A percentile compares a stretch with the other conserved stretches of the same genome.
Conservation (phyloP, 441 rosid genomes). For the Mallotus japonicus region DNA sequence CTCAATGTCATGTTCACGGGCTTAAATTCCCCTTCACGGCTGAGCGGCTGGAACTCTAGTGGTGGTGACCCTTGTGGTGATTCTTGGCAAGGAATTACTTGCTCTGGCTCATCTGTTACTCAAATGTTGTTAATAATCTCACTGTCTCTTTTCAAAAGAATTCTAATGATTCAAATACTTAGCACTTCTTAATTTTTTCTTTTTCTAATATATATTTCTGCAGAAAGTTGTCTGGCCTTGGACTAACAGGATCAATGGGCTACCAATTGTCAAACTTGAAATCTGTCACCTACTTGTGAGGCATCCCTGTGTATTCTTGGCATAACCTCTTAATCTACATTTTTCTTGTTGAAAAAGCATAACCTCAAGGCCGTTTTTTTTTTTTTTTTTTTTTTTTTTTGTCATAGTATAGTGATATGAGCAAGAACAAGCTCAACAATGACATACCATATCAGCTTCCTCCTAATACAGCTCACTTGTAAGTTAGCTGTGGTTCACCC, state of each 20-base stretch:
- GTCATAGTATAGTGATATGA: slow-evolving; percentile 74
- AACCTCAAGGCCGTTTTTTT: slow-evolving; percentile 15
- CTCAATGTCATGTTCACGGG: slow-evolving; percentile 81
- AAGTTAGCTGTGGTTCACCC: slow-evolving; percentile 27
- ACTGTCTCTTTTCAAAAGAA: not conserved
- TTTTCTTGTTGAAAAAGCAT: slow-evolving; percentile 5
- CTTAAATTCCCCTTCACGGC: slow-evolving; percentile 73
- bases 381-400: slow-evolving; percentile 25
- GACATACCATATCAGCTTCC: slow-evolving; percentile 93
- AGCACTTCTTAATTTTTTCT: not conserved
- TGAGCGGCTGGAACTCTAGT: slow-evolving; percentile 63
- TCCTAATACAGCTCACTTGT: slow-evolving; percentile 64
- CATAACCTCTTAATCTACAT: slow-evolving; percentile 4
- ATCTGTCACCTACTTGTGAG: slow-evolving; percentile 82
- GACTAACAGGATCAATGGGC: slow-evolving; percentile 77
- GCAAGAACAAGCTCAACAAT: slow-evolving; percentile 79
- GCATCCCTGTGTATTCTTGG: slow-evolving; percentile 12
- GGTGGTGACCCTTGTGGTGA: slow-evolving; percentile 95
- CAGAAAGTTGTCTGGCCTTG: slow-evolving; percentile 69
- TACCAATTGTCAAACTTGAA: slow-evolving; percentile 76
- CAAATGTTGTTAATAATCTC: slow-evolving; percentile 47
- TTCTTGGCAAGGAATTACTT: slow-evolving; percentile 81
- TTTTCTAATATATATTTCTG: slow-evolving; percentile 14
- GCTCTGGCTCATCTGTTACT: slow-evolving; percentile 77
- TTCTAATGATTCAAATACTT: not conserved